Evolutionary conservation across 2,329 filamentous ascomycete genomes (phyloP).

Genomic region (Seiridium cupressi): DNA sequence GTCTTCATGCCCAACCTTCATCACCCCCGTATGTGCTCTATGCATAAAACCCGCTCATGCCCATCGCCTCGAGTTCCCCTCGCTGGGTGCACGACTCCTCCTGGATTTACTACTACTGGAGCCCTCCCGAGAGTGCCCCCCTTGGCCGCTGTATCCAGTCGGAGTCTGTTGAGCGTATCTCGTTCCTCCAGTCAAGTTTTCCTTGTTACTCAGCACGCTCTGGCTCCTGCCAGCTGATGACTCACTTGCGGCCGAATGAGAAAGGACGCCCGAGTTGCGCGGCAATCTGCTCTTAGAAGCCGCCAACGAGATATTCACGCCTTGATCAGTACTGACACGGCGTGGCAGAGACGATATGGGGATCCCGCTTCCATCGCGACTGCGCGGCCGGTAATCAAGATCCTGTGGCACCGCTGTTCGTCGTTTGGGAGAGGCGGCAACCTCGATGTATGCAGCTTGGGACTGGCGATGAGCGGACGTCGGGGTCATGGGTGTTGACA

Average conservation of each 20-base stretch:
- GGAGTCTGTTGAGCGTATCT: constrained; percentile 6
- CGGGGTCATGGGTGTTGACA: constrained; percentile 51
- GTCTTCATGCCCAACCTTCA: not conserved
- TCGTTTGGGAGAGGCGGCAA: constrained; percentile 45
- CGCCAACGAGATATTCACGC: constrained; percentile 13
- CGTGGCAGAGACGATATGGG: constrained; percentile 31
- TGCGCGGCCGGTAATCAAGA: constrained; percentile 8
- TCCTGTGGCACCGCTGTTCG: constrained; percentile 9
- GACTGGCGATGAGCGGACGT: constrained; percentile 38
- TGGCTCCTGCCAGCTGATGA: not conserved
- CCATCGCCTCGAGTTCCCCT: constrained; percentile 8
- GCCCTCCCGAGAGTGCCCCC: constrained; percentile 2
- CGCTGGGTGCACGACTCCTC: constrained; percentile 10
- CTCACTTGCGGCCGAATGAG: not conserved
- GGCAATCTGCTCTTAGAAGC: constrained; percentile 8
- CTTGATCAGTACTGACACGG: constrained; percentile 38
- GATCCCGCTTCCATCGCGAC: constrained; percentile 23
- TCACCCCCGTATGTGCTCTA: not conserved
- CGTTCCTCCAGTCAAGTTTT: constrained; percentile 1
- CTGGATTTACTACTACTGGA: constrained; percentile 5
- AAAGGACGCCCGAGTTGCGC: constrained; percentile 2
- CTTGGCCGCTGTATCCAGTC: not conserved
- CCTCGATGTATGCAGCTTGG: constrained; percentile 48
- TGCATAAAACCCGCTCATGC: not conserved
- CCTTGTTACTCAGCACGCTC: constrained; percentile 11